phyloP scores from a whole-genome alignment of 108 stramenopile genomes.

The Skeletonema grethae region DNA sequence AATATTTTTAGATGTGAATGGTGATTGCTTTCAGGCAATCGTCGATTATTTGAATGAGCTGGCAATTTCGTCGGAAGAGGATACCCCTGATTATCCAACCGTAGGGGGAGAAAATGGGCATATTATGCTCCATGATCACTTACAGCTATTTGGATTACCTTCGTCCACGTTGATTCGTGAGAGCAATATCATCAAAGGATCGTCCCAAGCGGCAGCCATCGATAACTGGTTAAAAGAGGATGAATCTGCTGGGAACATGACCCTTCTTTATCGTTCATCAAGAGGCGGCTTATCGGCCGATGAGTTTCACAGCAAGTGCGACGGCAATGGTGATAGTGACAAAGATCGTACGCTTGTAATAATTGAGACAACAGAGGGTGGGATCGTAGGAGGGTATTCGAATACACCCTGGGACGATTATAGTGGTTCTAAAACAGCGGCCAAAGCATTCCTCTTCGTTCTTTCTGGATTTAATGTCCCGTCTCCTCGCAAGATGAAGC shows the following conservation, averaged over 20 bases:
- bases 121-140: not conserved
- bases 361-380: conserved; percentile 16
- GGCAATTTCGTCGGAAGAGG: conserved; percentile 12
- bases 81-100: not conserved
- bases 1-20: conserved; percentile 26
- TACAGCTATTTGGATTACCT: not conserved
- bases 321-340: not conserved
- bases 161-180: not conserved
- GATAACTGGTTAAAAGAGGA: not conserved
- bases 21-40: no score
- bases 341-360: conserved; percentile 14
- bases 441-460: conserved; percentile 28
- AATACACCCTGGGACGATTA: conserved; percentile 5
- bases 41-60: conserved; percentile 13
- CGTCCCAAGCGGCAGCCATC: not conserved
- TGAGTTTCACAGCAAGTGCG: not conserved
- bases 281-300: not conserved
- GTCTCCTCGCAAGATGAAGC: conserved; percentile 16
- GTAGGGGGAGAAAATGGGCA: not conserved
- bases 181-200: not conserved
- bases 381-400: conserved; percentile 11
- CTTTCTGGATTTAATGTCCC: conserved; percentile 1
- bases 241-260: not conserved
- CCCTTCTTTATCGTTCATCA: conserved; percentile 1
- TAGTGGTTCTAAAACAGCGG: not conserved